phyloP scores from a whole-genome alignment of 345 rosid species.

The Pugionium cornutum region DNA sequence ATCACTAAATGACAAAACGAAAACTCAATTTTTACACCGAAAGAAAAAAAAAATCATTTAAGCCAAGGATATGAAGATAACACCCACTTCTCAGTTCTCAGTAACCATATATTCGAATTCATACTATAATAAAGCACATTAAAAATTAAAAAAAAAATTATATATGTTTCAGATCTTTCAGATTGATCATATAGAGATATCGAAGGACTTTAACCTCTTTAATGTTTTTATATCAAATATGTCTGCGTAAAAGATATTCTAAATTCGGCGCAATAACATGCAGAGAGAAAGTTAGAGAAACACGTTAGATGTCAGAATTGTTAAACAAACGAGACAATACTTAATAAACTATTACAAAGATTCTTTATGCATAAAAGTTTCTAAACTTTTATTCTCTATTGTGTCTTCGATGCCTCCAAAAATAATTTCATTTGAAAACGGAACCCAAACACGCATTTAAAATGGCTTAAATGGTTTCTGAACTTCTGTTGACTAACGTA shows the following conservation, averaged over 20 bases:
- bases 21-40: no score
- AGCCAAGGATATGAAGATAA: slow-evolving; percentile 8
- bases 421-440: slow-evolving; percentile 1
- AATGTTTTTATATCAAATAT: slow-evolving; percentile 20
- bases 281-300: slow-evolving; percentile 19
- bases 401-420: no score
- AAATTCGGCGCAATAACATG: slow-evolving; percentile 45
- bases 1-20: no score
- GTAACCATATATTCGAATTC: slow-evolving; percentile 36
- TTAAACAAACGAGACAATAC: slow-evolving; percentile 38
- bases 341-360: slow-evolving; percentile 30
- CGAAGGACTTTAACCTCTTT: slow-evolving; percentile 21
- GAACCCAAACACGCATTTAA: slow-evolving; percentile 7
- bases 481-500: background rate
- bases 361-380: slow-evolving; percentile 21
- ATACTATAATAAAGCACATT: slow-evolving; percentile 28
- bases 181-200: slow-evolving; percentile 29
- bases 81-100: slow-evolving; percentile 40
- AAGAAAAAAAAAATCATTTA: slow-evolving; percentile 2
- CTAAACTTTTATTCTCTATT: background rate
- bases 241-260: slow-evolving; percentile 41
- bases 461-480: no score
- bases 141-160: background rate
- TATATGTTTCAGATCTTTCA: slow-evolving; percentile 23
- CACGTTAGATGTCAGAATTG: slow-evolving; percentile 39